These are phyloP conservation scores for Allium fistulosum DNA, from an alignment of 106 monocot genomes.

Conservation along the genomic window DNA sequence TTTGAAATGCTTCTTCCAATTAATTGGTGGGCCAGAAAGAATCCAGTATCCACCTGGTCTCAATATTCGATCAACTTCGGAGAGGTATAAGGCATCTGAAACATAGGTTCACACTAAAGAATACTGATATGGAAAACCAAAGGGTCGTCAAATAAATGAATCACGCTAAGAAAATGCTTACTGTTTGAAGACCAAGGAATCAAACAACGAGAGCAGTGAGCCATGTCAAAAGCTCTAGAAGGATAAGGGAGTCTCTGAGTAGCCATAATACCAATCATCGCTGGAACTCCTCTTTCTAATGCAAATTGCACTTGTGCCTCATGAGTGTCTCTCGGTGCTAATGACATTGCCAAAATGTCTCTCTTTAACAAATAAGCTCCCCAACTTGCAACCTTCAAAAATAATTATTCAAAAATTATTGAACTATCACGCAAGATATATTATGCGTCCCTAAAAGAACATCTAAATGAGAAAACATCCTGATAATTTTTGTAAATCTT, in stretches of 20 bases:
- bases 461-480: background rate
- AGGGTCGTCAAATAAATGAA: too few species aligned
- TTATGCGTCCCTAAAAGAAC: background rate
- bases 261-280: conserved; percentile 52
- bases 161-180: background rate
- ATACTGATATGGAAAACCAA: background rate
- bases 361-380: conserved; percentile 58
- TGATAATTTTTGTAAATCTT: too few species aligned
- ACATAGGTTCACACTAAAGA: background rate
- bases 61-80: conserved; percentile 47
- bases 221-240: conserved; percentile 49
- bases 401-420: background rate
- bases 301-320: conserved; percentile 67
- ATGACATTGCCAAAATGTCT: conserved; percentile 50
- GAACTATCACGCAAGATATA: background rate
- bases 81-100: conserved; percentile 49
- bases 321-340: conserved; percentile 59
- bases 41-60: conserved; percentile 60
- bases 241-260: conserved; percentile 47
- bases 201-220: conserved; percentile 52
- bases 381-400: conserved; percentile 43
- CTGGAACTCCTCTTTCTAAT: conserved; percentile 58
- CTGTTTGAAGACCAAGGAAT: conserved; percentile 41
- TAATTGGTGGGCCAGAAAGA: conserved; percentile 53
- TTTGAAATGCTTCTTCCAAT: conserved; percentile 43